Percentiles rank a stretch among this genome's conserved stretches.
Conservation (phyloP, 768 basidiomycete species). For the Lactifluus piperatus region DNA sequence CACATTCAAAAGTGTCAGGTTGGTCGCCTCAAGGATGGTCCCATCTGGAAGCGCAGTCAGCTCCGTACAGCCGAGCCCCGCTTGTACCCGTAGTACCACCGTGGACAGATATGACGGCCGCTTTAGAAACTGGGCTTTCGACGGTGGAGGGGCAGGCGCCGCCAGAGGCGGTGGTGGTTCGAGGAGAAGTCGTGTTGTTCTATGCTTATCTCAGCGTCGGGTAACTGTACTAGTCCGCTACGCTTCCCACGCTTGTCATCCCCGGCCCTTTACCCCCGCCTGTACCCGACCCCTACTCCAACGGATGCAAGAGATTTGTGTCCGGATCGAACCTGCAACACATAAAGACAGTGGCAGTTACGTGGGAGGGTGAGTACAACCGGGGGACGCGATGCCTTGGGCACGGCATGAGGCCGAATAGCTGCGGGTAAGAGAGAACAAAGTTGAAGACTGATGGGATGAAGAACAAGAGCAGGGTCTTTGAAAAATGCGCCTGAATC, state of each 20-base stretch:
- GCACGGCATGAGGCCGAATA: constrained; percentile 90
- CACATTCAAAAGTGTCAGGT: constrained; percentile 87
- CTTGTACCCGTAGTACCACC: constrained; percentile 49
- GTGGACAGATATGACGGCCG: constrained; percentile 48
- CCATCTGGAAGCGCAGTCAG: constrained; percentile 49
- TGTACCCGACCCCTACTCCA: too few species aligned
- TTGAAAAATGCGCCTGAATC: constrained; percentile 95
- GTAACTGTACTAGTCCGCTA: too few species aligned
- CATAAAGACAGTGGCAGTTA: not conserved
- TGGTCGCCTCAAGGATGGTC: constrained; percentile 63
- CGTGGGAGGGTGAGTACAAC: constrained; percentile 37
- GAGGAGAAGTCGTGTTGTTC: too few species aligned
- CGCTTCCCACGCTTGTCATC: too few species aligned
- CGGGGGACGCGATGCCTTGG: constrained; percentile 90
- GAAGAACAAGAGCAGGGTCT: constrained; percentile 94
- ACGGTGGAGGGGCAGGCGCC: too few species aligned
- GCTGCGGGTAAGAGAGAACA: constrained; percentile 84
- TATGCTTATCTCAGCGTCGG: too few species aligned
- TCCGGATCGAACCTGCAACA: constrained; percentile 57
- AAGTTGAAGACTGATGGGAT: constrained; percentile 99
- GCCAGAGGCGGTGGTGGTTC: too few species aligned
- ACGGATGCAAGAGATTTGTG: constrained; percentile 73
- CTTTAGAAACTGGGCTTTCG: constrained; percentile 50
- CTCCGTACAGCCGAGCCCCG: constrained; percentile 55
- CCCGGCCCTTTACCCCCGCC: too few species aligned